These are phyloP conservation scores for Retiboletus fuscus DNA, from an alignment of 1,284 basidiomycete species.

Conservation along the genomic window DNA sequence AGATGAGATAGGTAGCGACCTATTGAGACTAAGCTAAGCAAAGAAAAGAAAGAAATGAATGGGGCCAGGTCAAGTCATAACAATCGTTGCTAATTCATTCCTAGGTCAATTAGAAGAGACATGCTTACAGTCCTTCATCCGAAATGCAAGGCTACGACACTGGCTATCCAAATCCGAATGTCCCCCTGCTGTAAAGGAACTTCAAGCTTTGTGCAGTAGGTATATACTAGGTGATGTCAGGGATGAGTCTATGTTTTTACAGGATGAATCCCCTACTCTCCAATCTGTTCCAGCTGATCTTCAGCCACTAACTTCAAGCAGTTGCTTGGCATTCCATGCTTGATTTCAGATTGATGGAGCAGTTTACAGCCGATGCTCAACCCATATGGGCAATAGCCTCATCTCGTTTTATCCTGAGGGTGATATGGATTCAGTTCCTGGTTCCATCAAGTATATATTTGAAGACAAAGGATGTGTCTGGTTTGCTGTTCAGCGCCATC, in stretches of 20 bases:
- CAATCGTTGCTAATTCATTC: neutral
- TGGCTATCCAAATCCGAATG: neutral
- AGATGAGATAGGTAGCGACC: too few relatives aligned
- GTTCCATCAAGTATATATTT: conserved; percentile 14
- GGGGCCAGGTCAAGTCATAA: too few relatives aligned
- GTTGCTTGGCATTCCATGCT: neutral
- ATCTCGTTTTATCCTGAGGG: neutral
- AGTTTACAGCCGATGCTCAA: conserved; percentile 2
- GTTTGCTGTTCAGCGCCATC: conserved; percentile 4
- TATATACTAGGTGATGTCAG: neutral
- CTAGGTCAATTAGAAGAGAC: neutral
- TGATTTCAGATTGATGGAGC: neutral
- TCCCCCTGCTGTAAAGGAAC: neutral
- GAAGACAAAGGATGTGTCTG: neutral
- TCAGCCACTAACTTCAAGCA: neutral
- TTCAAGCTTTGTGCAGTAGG: neutral
- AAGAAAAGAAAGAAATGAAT: too few relatives aligned
- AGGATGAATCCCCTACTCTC: neutral
- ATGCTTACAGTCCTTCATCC: neutral
- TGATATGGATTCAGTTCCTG: neutral
- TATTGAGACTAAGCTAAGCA: too few relatives aligned
- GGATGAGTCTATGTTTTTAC: neutral
- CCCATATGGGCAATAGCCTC: conserved; percentile 3
- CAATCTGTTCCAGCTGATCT: neutral
- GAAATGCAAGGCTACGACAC: neutral